Conservation (phyloP, 2,329 filamentous ascomycete genomes). For the Fonsecaea pedrosoi region DNA sequence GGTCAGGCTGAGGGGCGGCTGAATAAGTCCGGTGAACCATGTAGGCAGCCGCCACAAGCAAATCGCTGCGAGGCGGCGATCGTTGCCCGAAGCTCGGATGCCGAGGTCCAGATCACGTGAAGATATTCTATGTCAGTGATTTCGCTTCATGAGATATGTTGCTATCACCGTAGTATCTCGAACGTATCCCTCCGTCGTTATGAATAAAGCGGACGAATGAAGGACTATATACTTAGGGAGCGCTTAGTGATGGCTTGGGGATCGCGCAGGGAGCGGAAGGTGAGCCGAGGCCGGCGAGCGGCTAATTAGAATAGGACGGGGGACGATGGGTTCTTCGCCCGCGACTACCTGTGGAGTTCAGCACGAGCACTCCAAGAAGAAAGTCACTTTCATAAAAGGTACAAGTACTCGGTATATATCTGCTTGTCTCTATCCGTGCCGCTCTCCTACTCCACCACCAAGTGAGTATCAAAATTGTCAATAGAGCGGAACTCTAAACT, state of each 20-base stretch:
- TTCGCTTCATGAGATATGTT: no score
- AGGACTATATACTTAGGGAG: no score
- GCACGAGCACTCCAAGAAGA: neutral
- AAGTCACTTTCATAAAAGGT: no score
- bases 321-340: neutral
- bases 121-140: no score
- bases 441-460: neutral
- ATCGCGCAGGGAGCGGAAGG: neutral
- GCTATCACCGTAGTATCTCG: no score
- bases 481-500: neutral
- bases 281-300: neutral
- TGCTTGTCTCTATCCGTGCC: neutral
- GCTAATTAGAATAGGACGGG: neutral
- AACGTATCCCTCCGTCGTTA: no score
- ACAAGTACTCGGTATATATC: neutral
- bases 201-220: no score
- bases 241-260: no score
- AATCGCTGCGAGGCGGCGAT: neutral
- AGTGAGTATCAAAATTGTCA: neutral
- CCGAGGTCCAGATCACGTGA: neutral
- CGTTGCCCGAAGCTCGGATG: neutral
- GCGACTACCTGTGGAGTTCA: neutral
- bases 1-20: conserved; percentile 1
- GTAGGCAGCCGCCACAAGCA: conserved; percentile 1
- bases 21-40: neutral